These are phyloP conservation scores for Aspergillus steynii DNA, from an alignment of 495 filamentous ascomycete species.

Conservation along the genomic window DNA sequence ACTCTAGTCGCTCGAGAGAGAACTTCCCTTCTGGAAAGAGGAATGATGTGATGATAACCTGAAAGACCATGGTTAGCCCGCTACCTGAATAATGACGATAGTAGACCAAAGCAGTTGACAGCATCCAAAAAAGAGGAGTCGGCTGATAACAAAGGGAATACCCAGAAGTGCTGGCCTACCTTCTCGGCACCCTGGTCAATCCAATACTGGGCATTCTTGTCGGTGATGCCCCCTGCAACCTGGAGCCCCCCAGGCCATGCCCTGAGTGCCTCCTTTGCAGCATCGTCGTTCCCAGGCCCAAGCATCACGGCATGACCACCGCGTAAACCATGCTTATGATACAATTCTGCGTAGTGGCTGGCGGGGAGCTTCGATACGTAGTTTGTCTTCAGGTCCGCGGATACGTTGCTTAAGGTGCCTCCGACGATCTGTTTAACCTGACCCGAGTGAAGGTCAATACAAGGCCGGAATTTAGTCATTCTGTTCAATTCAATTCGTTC, in stretches of 20 bases:
- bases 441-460: slow-evolving; percentile 94
- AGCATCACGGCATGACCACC: slow-evolving; percentile 97
- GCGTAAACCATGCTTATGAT: slow-evolving; percentile 66
- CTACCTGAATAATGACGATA: slow-evolving; percentile 19
- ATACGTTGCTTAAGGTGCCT: slow-evolving; percentile 73
- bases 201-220: slow-evolving; percentile 81
- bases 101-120: slow-evolving; percentile 8
- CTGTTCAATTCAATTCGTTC: slow-evolving; percentile 19
- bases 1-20: slow-evolving; percentile 68
- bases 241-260: slow-evolving; percentile 79
- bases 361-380: slow-evolving; percentile 82
- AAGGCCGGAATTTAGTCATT: slow-evolving; percentile 95
- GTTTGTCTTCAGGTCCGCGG: slow-evolving; percentile 77
- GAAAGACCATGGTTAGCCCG: slow-evolving; percentile 12
- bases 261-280: slow-evolving; percentile 71
- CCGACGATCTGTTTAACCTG: slow-evolving; percentile 98
- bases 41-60: slow-evolving; percentile 88
- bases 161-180: slow-evolving; percentile 49
- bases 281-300: slow-evolving; percentile 79
- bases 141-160: background rate
- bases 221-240: slow-evolving; percentile 88
- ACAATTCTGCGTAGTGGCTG: slow-evolving; percentile 75
- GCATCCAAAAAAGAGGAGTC: background rate
- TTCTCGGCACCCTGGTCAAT: slow-evolving; percentile 86
- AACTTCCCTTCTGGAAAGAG: slow-evolving; percentile 85